Percentiles rank a stretch among this genome's conserved stretches.
Evolutionary conservation across 495 filamentous ascomycete genomes (phyloP).

Genomic region (Neurospora terricola): DNA sequence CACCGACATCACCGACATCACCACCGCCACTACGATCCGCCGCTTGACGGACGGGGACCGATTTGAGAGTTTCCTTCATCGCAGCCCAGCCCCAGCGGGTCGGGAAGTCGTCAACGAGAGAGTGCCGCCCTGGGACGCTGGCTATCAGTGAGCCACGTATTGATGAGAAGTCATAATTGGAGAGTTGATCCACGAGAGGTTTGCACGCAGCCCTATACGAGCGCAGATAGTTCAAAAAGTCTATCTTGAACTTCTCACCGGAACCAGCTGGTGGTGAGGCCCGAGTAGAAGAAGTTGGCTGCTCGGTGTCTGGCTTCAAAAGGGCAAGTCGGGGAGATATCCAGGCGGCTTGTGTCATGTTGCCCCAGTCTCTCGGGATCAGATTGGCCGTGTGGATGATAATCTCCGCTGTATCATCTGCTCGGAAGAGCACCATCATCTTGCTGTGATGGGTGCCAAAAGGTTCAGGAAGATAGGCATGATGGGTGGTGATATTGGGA

Average conservation of each 20-base stretch:
- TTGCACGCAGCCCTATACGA: slow-evolving; percentile 49
- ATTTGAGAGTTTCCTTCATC: slow-evolving; percentile 48
- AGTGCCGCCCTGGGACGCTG: slow-evolving; percentile 62
- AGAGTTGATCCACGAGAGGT: slow-evolving; percentile 45
- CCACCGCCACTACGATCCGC: neutral
- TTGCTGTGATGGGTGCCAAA: slow-evolving; percentile 79
- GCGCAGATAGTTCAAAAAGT: slow-evolving; percentile 62
- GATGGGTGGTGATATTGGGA: slow-evolving; percentile 57
- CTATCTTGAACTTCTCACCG: slow-evolving; percentile 64
- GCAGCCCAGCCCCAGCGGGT: slow-evolving; percentile 69
- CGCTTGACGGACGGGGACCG: slow-evolving; percentile 31
- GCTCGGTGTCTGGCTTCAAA: neutral
- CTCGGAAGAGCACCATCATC: slow-evolving; percentile 73
- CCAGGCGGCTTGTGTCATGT: slow-evolving; percentile 84
- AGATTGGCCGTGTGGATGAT: slow-evolving; percentile 88
- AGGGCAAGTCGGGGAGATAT: slow-evolving; percentile 61
- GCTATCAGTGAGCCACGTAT: slow-evolving; percentile 67
- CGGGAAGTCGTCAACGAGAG: slow-evolving; percentile 27
- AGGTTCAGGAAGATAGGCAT: slow-evolving; percentile 73
- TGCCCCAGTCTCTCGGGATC: slow-evolving; percentile 74
- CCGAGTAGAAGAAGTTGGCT: neutral
- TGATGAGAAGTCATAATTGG: slow-evolving; percentile 56
- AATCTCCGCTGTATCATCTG: slow-evolving; percentile 68
- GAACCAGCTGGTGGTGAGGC: slow-evolving; percentile 34
- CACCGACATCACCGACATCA: neutral